These are phyloP conservation scores for Boletus coccyginus DNA, from an alignment of 768 basidiomycete species.

Conservation along the genomic window DNA sequence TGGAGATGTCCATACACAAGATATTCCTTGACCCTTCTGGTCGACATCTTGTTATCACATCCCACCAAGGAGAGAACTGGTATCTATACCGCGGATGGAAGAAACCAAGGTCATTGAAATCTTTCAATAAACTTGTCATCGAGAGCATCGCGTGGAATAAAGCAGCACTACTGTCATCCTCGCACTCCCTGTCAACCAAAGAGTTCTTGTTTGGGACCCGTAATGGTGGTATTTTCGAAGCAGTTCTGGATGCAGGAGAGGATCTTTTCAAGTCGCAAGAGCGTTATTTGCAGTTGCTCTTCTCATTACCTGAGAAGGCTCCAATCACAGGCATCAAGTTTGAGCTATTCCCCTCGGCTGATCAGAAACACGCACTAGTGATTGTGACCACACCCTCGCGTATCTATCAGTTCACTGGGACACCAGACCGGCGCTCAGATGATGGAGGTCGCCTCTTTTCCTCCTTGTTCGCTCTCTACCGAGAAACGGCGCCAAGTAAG, in stretches of 20 bases:
- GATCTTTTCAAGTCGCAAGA: constrained; percentile 91
- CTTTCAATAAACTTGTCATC: constrained; percentile 77
- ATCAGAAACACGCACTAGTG: constrained; percentile 63
- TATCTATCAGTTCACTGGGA: constrained; percentile 87
- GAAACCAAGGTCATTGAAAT: constrained; percentile 76
- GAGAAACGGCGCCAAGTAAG: constrained; percentile 80
- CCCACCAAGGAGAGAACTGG: constrained; percentile 89
- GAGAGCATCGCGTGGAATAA: constrained; percentile 94
- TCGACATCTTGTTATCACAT: constrained; percentile 84
- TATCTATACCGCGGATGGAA: constrained; percentile 82
- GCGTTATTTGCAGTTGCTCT: constrained; percentile 70
- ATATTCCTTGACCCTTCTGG: constrained; percentile 93
- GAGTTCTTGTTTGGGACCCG: constrained; percentile 86
- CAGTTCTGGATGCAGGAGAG: constrained; percentile 85
- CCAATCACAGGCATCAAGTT: constrained; percentile 84
- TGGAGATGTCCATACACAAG: constrained; percentile 76
- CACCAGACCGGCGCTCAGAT: constrained; percentile 62
- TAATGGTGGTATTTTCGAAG: constrained; percentile 85
- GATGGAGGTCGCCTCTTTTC: constrained; percentile 78
- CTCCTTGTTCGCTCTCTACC: constrained; percentile 67
- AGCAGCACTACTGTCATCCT: constrained; percentile 56
- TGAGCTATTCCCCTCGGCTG: constrained; percentile 66
- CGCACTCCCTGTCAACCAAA: constrained; percentile 70
- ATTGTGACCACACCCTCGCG: constrained; percentile 83
- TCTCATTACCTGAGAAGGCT: constrained; percentile 75